Conservation (phyloP, 2,329 filamentous ascomycete genomes). For the Dactylonectria estremocensis region DNA sequence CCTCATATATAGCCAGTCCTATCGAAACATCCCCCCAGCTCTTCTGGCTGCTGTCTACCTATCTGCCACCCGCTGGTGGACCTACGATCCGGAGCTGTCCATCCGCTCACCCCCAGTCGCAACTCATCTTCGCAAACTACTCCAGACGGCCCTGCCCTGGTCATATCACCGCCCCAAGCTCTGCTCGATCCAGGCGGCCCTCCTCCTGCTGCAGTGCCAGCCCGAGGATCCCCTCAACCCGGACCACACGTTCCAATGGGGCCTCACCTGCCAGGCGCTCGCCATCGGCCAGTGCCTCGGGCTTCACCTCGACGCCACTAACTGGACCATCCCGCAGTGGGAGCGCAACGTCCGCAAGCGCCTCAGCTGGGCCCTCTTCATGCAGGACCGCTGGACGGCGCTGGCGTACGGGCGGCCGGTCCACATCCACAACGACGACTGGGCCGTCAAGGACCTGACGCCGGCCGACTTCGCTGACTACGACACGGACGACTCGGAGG, state of each 20-base stretch:
- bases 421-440: slow-evolving; percentile 52
- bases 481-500: no score
- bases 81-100: slow-evolving; percentile 57
- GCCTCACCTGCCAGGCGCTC: slow-evolving; percentile 62
- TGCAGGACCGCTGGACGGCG: slow-evolving; percentile 71
- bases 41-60: slow-evolving; percentile 70
- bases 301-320: slow-evolving; percentile 68
- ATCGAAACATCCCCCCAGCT: slow-evolving; percentile 66
- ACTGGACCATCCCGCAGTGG: slow-evolving; percentile 71
- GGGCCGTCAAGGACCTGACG: slow-evolving; percentile 47
- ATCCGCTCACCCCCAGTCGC: slow-evolving; percentile 48
- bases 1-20: slow-evolving; percentile 65
- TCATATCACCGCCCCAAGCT: slow-evolving; percentile 51
- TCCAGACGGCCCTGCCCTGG: slow-evolving; percentile 45
- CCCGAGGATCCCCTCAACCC: slow-evolving; percentile 54
- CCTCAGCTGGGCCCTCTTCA: slow-evolving; percentile 72
- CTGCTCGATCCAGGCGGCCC: slow-evolving; percentile 49
- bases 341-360: slow-evolving; percentile 71
- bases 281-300: slow-evolving; percentile 68
- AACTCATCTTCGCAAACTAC: slow-evolving; percentile 42
- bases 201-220: slow-evolving; percentile 49
- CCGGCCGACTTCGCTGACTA: no score
- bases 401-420: slow-evolving; percentile 49
- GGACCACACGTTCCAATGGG: slow-evolving; percentile 53
- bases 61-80: slow-evolving; percentile 69